Evolutionary conservation across 108 stramenopile genomes (phyloP).

Genomic region (Hondaea fermentalgiana): DNA sequence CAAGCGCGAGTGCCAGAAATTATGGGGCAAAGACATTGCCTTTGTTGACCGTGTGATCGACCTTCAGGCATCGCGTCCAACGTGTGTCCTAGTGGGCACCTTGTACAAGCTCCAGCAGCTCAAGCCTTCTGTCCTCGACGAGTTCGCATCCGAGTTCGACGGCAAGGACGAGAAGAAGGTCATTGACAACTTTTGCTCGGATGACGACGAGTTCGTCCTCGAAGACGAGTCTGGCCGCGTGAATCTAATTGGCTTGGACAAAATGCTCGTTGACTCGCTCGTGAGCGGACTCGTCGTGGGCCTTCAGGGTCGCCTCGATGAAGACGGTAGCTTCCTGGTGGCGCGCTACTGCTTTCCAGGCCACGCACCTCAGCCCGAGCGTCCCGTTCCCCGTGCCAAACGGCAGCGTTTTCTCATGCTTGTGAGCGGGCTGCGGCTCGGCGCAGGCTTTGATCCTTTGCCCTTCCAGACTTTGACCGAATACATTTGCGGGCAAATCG

Average conservation of each 20-base stretch:
- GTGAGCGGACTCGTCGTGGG: conserved; percentile 38
- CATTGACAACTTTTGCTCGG: conserved; percentile 26
- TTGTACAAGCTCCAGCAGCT: conserved; percentile 32
- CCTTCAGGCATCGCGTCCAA: neutral
- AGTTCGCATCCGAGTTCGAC: conserved; percentile 32
- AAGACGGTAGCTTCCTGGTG: conserved; percentile 28
- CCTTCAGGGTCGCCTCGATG: conserved; percentile 20
- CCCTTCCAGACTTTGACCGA: conserved; percentile 23
- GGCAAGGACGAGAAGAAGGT: neutral
- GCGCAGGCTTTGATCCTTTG: neutral
- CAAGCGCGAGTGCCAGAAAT: neutral
- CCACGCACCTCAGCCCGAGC: neutral
- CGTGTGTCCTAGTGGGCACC: conserved; percentile 25
- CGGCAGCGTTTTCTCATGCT: neutral
- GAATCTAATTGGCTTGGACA: neutral
- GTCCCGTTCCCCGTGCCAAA: neutral
- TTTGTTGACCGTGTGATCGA: neutral
- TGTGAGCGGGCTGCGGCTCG: neutral
- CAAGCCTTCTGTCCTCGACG: conserved; percentile 39
- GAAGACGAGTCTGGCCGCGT: conserved; percentile 33
- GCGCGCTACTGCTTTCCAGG: conserved; percentile 32
- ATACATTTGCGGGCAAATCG: conserved; percentile 18
- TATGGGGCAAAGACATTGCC: neutral
- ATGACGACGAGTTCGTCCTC: conserved; percentile 38
- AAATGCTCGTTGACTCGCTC: neutral